Base-by-base conservation (phyloP, 305 asterid genomes). In the Solanum hybrid region DNA sequence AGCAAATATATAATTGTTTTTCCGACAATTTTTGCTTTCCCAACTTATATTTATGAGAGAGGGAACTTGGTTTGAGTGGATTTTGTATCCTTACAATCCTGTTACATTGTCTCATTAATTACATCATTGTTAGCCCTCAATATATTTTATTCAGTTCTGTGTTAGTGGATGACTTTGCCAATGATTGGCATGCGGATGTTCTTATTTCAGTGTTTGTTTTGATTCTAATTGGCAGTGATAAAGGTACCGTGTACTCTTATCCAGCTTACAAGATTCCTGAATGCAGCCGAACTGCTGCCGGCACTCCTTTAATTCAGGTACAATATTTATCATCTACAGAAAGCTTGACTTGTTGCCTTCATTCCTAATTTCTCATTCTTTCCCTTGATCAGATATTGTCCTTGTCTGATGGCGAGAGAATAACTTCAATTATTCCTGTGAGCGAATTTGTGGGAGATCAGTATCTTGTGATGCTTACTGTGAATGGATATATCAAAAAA, bases 371-470 rank as follows among this genome's bases (percentile, higher is more conserved):
- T 17, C 88, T 85, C 45, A 4, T 57, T 85, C 88, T 85, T 83
- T 85, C 76, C 87, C 88, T 93, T 87, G 91, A 89, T 93, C 96
- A 98, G 99, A 92, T 98, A 90, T 92, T 98, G 90, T 94, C 98
- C 91, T 93, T 98, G 78, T 95, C 99, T 78, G 99, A 98, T 83
- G 99, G 99, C 80, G 99, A 98, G 94, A 96, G 98, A 93, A 95
- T 98, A 90, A 98, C 99, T 89, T 98, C 99, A 80, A 93, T 98
- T 81, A 94, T 98, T 94, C 99, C 99, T n/a, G 99, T 98, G 89
- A 93, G 96, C 86, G 99, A 98, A 90, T 98, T 98, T 91, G 94
- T 93, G n/a, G 95, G 85, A 82, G 98, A 97, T 81, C 99, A 97
- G 90, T 97, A 94, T 92, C 98, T 98, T 90, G 91, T 97, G 91